Conservation (phyloP, 78 protist species). For the Monocercomonoides exilis region DNA sequence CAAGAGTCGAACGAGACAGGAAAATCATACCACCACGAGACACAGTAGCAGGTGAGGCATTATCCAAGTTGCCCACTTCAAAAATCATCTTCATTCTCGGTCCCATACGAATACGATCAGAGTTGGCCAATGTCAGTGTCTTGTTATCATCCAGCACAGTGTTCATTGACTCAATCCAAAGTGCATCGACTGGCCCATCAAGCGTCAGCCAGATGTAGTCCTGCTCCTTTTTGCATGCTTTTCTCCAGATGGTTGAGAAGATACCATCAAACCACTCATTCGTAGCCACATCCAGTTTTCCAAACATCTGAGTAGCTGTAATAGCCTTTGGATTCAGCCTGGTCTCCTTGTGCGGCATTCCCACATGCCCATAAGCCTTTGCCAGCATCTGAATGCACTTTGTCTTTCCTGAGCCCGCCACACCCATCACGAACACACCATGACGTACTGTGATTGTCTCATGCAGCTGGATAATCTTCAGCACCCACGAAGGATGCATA, state of each 20-base stretch:
- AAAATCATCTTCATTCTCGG: conserved; percentile 49
- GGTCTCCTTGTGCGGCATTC: conserved; percentile 29
- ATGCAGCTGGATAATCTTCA: conserved; percentile 60
- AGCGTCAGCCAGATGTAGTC: conserved; percentile 51
- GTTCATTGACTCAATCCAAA: conserved; percentile 80
- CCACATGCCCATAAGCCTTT: conserved; percentile 23
- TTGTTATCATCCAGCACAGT: conserved; percentile 83
- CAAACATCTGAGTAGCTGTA: conserved; percentile 70
- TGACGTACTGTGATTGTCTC: conserved; percentile 66
- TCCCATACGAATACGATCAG: conserved; percentile 74
- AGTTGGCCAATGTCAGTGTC: conserved; percentile 69
- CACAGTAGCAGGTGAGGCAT: conserved; percentile 90
- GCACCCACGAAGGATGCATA: conserved; percentile 31
- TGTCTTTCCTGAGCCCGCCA: conserved; percentile 56
- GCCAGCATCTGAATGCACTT: conserved; percentile 23
- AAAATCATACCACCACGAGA: conserved; percentile 77
- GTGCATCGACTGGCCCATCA: conserved; percentile 83
- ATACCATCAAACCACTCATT: conserved; percentile 80
- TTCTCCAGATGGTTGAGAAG: conserved; percentile 62
- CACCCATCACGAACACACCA: conserved; percentile 70
- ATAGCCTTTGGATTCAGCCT: conserved; percentile 82
- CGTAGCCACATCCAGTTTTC: conserved; percentile 49
- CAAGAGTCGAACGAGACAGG: conserved; percentile 41
- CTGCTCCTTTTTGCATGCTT: conserved; percentile 28
- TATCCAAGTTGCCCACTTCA: conserved; percentile 65